A percentile compares a stretch with the other conserved stretches of the same genome.
phyloP scores from a whole-genome alignment of 2,329 filamentous ascomycete genomes.

The Exophiala alcalophila region DNA sequence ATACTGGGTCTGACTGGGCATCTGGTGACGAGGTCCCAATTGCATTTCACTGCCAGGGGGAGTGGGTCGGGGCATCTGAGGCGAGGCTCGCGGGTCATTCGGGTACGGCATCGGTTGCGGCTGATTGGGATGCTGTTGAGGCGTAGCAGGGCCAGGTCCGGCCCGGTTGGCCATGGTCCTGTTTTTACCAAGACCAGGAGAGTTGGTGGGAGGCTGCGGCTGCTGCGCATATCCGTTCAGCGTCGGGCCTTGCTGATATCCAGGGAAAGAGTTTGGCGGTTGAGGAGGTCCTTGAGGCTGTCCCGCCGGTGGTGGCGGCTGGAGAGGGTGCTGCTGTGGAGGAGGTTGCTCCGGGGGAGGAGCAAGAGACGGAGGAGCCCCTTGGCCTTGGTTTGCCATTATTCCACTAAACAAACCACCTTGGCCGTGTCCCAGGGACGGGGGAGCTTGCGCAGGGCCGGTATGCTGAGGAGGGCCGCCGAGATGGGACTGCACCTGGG shows the following conservation, averaged over 20 bases:
- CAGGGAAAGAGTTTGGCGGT: slow-evolving; percentile 71
- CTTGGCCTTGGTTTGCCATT: slow-evolving; percentile 86
- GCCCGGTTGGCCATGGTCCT: slow-evolving; percentile 58
- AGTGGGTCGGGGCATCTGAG: slow-evolving; percentile 82
- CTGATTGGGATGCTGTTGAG: slow-evolving; percentile 77
- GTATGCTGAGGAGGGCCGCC: slow-evolving; percentile 71
- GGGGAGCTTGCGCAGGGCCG: slow-evolving; percentile 79
- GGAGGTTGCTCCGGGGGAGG: slow-evolving; percentile 65
- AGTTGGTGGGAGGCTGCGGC: slow-evolving; percentile 78
- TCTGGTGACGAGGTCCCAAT: slow-evolving; percentile 27
- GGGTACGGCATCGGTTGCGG: slow-evolving; percentile 61
- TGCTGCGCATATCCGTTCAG: slow-evolving; percentile 76
- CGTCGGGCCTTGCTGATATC: slow-evolving; percentile 61
- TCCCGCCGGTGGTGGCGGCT: slow-evolving; percentile 48
- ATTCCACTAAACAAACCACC: slow-evolving; percentile 93
- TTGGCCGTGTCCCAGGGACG: slow-evolving; percentile 77
- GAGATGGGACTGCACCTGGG: slow-evolving; percentile 61
- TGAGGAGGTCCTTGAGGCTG: slow-evolving; percentile 60
- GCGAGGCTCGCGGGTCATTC: slow-evolving; percentile 75
- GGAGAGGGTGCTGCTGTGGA: slow-evolving; percentile 56
- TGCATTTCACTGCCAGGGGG: slow-evolving; percentile 45
- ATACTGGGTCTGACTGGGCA: slow-evolving; percentile 52
- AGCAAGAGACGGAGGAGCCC: slow-evolving; percentile 78
- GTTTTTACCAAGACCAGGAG: slow-evolving; percentile 77
- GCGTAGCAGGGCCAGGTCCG: slow-evolving; percentile 70